phyloP scores from a whole-genome alignment of 2,329 filamentous ascomycete species.

The Penicillium sp. region DNA sequence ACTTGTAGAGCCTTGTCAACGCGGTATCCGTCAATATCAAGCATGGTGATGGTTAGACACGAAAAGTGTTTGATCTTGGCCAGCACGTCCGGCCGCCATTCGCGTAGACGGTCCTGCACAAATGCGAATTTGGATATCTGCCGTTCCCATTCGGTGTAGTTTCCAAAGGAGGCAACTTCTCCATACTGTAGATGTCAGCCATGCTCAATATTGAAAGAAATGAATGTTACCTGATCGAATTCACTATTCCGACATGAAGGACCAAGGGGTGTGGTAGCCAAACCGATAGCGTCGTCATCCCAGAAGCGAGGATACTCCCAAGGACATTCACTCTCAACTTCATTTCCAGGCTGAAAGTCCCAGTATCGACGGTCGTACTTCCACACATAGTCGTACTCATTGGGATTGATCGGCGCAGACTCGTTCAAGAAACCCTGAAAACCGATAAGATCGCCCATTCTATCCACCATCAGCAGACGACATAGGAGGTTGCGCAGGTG shows the following conservation, averaged over 20 bases:
- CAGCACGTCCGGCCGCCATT: conserved; percentile 55
- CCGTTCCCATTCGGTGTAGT: conserved; percentile 55
- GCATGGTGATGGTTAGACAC: conserved; percentile 53
- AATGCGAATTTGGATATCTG: conserved; percentile 58
- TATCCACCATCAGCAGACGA: not conserved
- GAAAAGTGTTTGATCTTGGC: conserved; percentile 52
- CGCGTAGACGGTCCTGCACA: conserved; percentile 58
- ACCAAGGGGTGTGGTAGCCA: conserved; percentile 44
- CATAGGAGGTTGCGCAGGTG: not conserved
- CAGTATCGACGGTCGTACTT: conserved; percentile 48
- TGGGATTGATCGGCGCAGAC: conserved; percentile 46
- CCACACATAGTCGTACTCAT: conserved; percentile 50
- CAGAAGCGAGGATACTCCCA: conserved; percentile 56
- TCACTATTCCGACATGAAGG: conserved; percentile 51
- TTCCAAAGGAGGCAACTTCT: conserved; percentile 55
- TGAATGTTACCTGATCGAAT: conserved; percentile 45
- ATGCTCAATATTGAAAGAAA: not conserved
- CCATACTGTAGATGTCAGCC: conserved; percentile 42
- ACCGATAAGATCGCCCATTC: conserved; percentile 52
- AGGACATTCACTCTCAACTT: conserved; percentile 45
- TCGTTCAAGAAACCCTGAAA: conserved; percentile 54
- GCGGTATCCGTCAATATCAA: conserved; percentile 57
- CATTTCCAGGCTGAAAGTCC: conserved; percentile 51
- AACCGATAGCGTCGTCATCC: conserved; percentile 45
- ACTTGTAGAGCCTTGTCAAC: conserved; percentile 59